These are phyloP conservation scores for Candida easanensis DNA, from an alignment of 805 yeast genomes.

Conservation along the genomic window DNA sequence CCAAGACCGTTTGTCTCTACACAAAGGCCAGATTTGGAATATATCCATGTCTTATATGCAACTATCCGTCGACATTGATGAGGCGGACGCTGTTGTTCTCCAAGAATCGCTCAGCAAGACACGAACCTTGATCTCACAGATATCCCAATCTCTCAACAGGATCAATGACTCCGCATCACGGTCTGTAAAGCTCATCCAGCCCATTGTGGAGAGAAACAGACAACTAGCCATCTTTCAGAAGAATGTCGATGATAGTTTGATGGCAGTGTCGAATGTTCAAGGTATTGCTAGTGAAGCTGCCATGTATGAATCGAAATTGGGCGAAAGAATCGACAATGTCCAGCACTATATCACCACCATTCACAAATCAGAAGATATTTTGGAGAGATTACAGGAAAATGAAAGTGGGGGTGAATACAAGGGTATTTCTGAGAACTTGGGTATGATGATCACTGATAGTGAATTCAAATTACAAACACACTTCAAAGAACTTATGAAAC, in stretches of 20 bases:
- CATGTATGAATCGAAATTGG: slow-evolving; percentile 35
- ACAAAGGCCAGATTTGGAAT: not conserved
- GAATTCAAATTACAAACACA: slow-evolving; percentile 51
- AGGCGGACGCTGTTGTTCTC: slow-evolving; percentile 79
- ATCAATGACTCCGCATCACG: slow-evolving; percentile 51
- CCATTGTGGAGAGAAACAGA: slow-evolving; percentile 64
- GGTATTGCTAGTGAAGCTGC: slow-evolving; percentile 47
- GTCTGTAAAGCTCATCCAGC: slow-evolving; percentile 65
- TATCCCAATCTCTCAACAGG: slow-evolving; percentile 51
- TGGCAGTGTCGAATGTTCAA: slow-evolving; percentile 45
- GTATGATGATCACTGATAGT: slow-evolving; percentile 51
- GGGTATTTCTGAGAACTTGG: slow-evolving; percentile 64
- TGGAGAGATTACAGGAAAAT: slow-evolving; percentile 31
- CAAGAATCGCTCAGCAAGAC: slow-evolving; percentile 69
- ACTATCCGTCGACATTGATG: slow-evolving; percentile 55
- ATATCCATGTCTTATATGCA: slow-evolving; percentile 15
- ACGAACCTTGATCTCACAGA: slow-evolving; percentile 49
- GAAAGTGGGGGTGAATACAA: slow-evolving; percentile 50
- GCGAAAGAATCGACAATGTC: slow-evolving; percentile 31
- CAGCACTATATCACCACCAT: slow-evolving; percentile 38
- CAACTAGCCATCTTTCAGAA: slow-evolving; percentile 24
- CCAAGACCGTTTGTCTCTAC: no score
- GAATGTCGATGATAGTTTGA: slow-evolving; percentile 47
- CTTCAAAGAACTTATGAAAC: slow-evolving; percentile 44
- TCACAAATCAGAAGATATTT: slow-evolving; percentile 43